Evolutionary conservation across 2,329 filamentous ascomycete species (phyloP).

Genomic region (Daldinia eschscholtzii): DNA sequence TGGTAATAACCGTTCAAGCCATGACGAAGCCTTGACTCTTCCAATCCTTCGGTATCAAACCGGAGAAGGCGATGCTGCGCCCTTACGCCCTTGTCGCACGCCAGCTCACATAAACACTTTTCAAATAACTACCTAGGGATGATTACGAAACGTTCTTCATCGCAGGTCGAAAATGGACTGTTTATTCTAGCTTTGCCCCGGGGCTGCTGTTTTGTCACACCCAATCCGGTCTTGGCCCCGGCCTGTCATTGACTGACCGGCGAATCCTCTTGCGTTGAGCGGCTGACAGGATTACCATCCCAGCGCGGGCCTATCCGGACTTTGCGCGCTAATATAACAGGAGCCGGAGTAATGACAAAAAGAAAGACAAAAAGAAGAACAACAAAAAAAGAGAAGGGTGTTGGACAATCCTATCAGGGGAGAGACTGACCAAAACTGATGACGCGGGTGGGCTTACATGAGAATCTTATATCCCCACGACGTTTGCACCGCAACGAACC

Average conservation of each 20-base stretch:
- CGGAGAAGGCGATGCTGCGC: background rate
- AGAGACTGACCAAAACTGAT: background rate
- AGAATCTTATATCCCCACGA: constrained; percentile 25
- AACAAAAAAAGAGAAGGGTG: background rate
- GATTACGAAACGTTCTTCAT: background rate
- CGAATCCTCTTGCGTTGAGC: constrained; percentile 23
- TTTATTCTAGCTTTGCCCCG: constrained; percentile 2
- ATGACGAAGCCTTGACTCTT: background rate
- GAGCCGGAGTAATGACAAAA: background rate
- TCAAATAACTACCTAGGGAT: background rate
- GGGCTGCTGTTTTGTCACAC: constrained; percentile 11
- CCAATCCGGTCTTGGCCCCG: constrained; percentile 27
- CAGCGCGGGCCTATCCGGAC: constrained; percentile 10
- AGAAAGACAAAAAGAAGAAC: background rate
- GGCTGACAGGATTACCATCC: constrained; percentile 36
- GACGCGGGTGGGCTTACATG: constrained; percentile 36
- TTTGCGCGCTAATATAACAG: background rate
- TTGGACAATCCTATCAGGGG: background rate
- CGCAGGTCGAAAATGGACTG: background rate
- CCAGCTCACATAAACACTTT: background rate
- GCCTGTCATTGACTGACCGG: constrained; percentile 26
- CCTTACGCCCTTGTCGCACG: background rate
- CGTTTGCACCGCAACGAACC: background rate
- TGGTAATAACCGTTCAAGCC: constrained; percentile 1
- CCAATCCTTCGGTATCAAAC: background rate